Conservation (phyloP, 2,329 filamentous ascomycete species). For the Harringtonia aguacate region DNA sequence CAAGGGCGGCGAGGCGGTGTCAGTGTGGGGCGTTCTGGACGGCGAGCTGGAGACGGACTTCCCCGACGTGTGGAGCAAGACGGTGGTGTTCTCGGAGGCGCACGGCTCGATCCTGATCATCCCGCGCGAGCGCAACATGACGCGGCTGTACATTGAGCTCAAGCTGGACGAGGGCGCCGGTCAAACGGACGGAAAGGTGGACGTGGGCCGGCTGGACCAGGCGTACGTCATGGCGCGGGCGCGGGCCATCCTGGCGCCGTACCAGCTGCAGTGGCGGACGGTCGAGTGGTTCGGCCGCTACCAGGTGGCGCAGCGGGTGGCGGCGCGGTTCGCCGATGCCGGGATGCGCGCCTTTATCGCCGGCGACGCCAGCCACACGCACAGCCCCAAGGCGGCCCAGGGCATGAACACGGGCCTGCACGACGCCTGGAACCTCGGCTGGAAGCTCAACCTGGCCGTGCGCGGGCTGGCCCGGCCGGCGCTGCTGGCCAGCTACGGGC, state of each 20-base stretch:
- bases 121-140: conserved; percentile 62
- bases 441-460: conserved; percentile 45
- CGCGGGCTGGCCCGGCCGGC: conserved; percentile 41
- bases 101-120: conserved; percentile 61
- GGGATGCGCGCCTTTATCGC: conserved; percentile 47
- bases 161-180: conserved; percentile 23
- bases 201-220: conserved; percentile 13
- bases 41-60: conserved; percentile 62
- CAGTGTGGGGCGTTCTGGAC: conserved; percentile 61
- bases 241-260: conserved; percentile 47
- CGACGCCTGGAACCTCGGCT: conserved; percentile 51
- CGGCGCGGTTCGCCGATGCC: conserved; percentile 54
- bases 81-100: conserved; percentile 54
- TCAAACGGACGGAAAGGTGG: too few relatives aligned
- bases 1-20: conserved; percentile 10
- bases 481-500: conserved; percentile 49
- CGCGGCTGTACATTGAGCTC: conserved; percentile 50
- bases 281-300: conserved; percentile 64
- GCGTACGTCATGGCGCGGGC: conserved; percentile 58
- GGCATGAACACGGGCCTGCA: conserved; percentile 51
- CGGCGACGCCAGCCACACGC: conserved; percentile 56
- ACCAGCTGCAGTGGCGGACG: conserved; percentile 42
- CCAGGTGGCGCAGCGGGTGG: conserved; percentile 59
- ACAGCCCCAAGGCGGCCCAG: conserved; percentile 55
- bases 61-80: conserved; percentile 66